Conservation (phyloP, 2,329 filamentous ascomycete species). For the Cadophora gregata region DNA sequence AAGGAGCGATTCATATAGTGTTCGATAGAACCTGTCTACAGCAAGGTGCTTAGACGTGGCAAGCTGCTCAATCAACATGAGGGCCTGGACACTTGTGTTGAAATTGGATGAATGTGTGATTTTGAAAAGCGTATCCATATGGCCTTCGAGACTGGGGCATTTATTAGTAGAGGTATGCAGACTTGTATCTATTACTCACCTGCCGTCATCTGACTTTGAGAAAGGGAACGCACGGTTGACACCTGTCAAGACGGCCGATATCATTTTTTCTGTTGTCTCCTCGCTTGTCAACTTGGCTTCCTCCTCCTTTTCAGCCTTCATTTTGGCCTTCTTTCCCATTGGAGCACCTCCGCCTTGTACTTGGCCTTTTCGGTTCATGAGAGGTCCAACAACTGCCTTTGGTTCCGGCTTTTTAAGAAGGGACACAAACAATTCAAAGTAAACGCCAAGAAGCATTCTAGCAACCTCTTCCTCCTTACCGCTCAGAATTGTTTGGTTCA, state of each 20-base stretch:
- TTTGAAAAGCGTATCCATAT: slow-evolving; percentile 91
- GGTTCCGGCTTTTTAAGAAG: slow-evolving; percentile 69
- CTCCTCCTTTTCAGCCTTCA: slow-evolving; percentile 46
- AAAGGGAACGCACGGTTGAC: slow-evolving; percentile 97
- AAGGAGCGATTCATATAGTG: slow-evolving; percentile 91
- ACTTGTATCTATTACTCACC: slow-evolving; percentile 51
- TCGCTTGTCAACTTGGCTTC: slow-evolving; percentile 47
- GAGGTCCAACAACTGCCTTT: slow-evolving; percentile 47
- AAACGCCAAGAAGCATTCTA: slow-evolving; percentile 82
- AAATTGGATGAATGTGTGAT: slow-evolving; percentile 99
- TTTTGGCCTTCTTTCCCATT: slow-evolving; percentile 57
- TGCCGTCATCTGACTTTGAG: slow-evolving; percentile 77
- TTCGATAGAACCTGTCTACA: slow-evolving; percentile 91
- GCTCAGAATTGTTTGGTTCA: slow-evolving; percentile 95
- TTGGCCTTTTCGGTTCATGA: slow-evolving; percentile 55
- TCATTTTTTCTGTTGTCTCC: slow-evolving; percentile 81
- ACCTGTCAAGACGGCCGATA: slow-evolving; percentile 88
- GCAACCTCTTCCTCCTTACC: slow-evolving; percentile 82
- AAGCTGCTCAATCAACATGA: slow-evolving; percentile 94
- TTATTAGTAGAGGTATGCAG: slow-evolving; percentile 34
- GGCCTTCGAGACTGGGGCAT: slow-evolving; percentile 71
- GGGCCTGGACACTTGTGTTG: slow-evolving; percentile 95
- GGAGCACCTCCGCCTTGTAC: slow-evolving; percentile 59
- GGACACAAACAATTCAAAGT: slow-evolving; percentile 87
- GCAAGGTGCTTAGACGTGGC: slow-evolving; percentile 80